These are phyloP conservation scores for Aspergillus melleus DNA, from an alignment of 2,329 filamentous ascomycete genomes.

Conservation along the genomic window DNA sequence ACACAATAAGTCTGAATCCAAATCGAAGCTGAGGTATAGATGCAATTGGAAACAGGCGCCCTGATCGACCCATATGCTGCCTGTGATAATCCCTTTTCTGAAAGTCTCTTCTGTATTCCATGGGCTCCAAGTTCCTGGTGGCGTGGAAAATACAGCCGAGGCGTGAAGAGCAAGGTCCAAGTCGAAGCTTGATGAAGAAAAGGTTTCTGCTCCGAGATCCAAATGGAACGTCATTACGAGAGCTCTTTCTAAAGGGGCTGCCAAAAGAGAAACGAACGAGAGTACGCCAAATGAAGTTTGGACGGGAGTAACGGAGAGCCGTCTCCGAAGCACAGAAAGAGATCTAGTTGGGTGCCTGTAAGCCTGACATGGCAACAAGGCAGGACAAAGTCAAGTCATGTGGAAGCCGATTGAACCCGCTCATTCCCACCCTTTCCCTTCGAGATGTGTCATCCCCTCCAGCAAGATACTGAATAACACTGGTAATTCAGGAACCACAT, in stretches of 20 bases:
- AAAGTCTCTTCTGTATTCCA: background rate
- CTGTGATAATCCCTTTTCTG: slow-evolving; percentile 7
- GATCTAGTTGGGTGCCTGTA: background rate
- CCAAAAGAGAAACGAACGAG: background rate
- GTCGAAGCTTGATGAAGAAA: slow-evolving; percentile 11
- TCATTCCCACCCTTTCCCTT: too few relatives aligned
- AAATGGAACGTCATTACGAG: slow-evolving; percentile 22
- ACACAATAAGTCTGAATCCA: background rate
- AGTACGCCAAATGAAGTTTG: background rate
- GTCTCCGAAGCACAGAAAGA: background rate
- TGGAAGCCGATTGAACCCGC: too few relatives aligned
- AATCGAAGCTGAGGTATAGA: slow-evolving; percentile 21
- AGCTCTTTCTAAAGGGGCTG: background rate
- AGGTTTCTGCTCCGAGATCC: slow-evolving; percentile 21
- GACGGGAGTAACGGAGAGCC: too few relatives aligned
- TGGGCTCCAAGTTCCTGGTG: background rate
- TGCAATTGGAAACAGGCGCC: slow-evolving; percentile 28
- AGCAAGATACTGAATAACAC: too few relatives aligned
- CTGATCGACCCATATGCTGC: slow-evolving; percentile 30
- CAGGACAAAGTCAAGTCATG: too few relatives aligned
- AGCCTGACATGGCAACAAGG: too few relatives aligned
- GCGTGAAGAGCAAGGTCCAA: slow-evolving; percentile 23
- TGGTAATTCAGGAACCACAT: too few relatives aligned
- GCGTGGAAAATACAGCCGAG: slow-evolving; percentile 16
- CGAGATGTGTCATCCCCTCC: too few relatives aligned